Evolutionary conservation across 2,329 filamentous ascomycete genomes (phyloP), one percentile per base, ranked within the genome.

Genomic region (Chaetomium sp.): DNA sequence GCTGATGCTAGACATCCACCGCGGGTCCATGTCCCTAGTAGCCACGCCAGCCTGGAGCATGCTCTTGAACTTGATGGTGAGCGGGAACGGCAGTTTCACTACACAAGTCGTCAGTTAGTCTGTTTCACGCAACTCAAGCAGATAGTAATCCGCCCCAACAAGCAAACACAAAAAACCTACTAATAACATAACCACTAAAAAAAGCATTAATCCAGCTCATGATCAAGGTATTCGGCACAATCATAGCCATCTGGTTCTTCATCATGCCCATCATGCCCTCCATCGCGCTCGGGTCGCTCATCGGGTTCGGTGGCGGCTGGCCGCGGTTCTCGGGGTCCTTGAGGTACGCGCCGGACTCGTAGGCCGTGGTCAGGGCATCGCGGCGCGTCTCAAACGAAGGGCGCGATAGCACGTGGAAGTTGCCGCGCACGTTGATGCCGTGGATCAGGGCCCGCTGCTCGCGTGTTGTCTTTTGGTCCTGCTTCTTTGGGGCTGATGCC

Each of bases 211-310:
- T 97, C 94, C 94, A 99, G 63, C 92, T 94, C 94, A 99, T 99
- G 64, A 99, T 99, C 69, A 99, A 75, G 5, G 91, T 97, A 73
- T 99, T 96, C 49, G 94, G 94, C 56, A 99, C 90, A 77, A 99
- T 97, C 94, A 97, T 99, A 62, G 94, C 92, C 88, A 99, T 96
- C 70, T 99, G 96, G 56, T 91, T 91, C 82, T 99, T 99, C 89
- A 99, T 95, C 90, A 96, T 96, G 64, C 94, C 92, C 94, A 99
- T 99, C 94, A 99, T 99, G 64, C 91, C 92, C 69, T 99, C 95
- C 94, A 99, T 99, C 56, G 89, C 90, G 48, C 87, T 87, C 27
- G 95, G 95, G 71, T 99, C 94, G 9, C 87, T 89, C 83, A 99
- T 91, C 4, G 94, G 94, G 73, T 97, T 99, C 40, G 89, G 84